Percentiles rank a stretch among this genome's conserved stretches.
Conservation (phyloP, 768 basidiomycete species). For the Termitomyces sp. region DNA sequence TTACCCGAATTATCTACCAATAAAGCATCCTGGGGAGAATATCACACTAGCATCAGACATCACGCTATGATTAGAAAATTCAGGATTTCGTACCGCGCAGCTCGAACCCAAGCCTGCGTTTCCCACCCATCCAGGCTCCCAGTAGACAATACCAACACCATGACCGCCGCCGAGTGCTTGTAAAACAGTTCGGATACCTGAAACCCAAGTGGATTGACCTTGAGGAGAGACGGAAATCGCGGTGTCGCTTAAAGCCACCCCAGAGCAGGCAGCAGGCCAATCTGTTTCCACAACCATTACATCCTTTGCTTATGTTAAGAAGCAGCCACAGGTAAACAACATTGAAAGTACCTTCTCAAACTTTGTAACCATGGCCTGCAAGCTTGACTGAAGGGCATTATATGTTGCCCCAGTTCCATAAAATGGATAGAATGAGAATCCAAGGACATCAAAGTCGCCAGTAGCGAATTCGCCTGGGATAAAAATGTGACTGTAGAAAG, state of each 20-base stretch:
- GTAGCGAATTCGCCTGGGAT: slow-evolving; percentile 44
- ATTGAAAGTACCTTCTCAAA: slow-evolving; percentile 39
- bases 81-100: slow-evolving; percentile 28
- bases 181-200: slow-evolving; percentile 43
- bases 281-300: slow-evolving; percentile 63
- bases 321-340: background rate
- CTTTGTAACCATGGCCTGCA: slow-evolving; percentile 44
- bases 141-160: slow-evolving; percentile 50
- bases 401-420: slow-evolving; percentile 55
- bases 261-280: slow-evolving; percentile 51
- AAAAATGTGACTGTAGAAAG: slow-evolving; percentile 50
- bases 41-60: background rate
- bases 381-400: slow-evolving; percentile 41
- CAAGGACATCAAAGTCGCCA: slow-evolving; percentile 51
- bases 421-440: slow-evolving; percentile 65
- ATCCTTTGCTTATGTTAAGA: slow-evolving; percentile 23
- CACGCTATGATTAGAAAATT: background rate
- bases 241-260: slow-evolving; percentile 38
- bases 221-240: slow-evolving; percentile 41
- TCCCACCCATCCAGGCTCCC: slow-evolving; percentile 65
- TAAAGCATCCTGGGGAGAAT: slow-evolving; percentile 35
- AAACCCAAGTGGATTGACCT: slow-evolving; percentile 52
- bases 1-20: slow-evolving; percentile 46
- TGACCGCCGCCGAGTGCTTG: slow-evolving; percentile 42
- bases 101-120: slow-evolving; percentile 42